Conservation (phyloP, 1,284 basidiomycete species). For the Coriolopsis trogii region DNA sequence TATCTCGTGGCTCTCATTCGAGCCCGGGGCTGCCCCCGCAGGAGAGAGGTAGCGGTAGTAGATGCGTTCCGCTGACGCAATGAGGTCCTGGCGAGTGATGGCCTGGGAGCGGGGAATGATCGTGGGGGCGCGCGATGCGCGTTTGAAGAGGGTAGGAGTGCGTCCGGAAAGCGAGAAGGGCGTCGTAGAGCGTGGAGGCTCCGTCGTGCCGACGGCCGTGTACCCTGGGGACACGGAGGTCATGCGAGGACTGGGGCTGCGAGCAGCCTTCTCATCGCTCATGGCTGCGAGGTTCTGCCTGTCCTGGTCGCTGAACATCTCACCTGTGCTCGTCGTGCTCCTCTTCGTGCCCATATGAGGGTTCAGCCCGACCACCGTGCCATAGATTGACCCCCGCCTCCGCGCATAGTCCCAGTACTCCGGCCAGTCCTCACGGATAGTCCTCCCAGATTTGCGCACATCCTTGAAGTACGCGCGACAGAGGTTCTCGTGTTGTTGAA, state of each 20-base stretch:
- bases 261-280: constrained; percentile 50
- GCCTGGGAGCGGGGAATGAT: constrained; percentile 89
- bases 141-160: constrained; percentile 75
- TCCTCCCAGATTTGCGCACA: constrained; percentile 89
- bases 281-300: constrained; percentile 55
- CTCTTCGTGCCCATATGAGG: constrained; percentile 60
- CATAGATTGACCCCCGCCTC: constrained; percentile 87
- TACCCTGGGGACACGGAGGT: constrained; percentile 46
- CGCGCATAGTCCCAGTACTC: constrained; percentile 94
- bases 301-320: constrained; percentile 67
- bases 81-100: constrained; percentile 87
- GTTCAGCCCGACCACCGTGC: constrained; percentile 82
- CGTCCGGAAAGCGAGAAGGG: constrained; percentile 77
- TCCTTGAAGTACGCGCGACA: constrained; percentile 99
- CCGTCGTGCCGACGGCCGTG: constrained; percentile 37
- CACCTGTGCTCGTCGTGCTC: constrained; percentile 74
- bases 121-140: constrained; percentile 82
- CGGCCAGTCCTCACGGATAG: constrained; percentile 96
- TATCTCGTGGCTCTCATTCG: constrained; percentile 84
- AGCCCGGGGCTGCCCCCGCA: constrained; percentile 63
- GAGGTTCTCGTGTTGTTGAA: constrained; percentile 98
- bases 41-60: constrained; percentile 91
- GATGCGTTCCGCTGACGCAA: constrained; percentile 94
- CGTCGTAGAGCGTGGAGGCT: constrained; percentile 67
- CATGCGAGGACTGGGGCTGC: constrained; percentile 54